phyloP scores from a whole-genome alignment of 352 stramenopile species.

The Phytophthora tubulina region DNA sequence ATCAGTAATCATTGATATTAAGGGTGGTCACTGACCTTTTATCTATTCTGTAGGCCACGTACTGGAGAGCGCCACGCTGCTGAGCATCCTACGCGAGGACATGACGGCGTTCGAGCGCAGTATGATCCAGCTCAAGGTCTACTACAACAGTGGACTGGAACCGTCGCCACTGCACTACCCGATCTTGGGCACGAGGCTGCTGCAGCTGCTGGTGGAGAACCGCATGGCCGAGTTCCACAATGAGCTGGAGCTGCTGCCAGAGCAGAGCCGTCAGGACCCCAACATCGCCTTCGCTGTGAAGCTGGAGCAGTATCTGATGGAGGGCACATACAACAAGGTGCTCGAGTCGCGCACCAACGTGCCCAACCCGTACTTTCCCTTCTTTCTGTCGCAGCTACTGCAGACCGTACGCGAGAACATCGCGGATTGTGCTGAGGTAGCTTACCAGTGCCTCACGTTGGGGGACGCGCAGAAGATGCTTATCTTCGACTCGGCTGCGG shows the following conservation, averaged over 20 bases:
- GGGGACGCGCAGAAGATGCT: conserved; percentile 93
- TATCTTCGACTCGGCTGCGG: conserved; percentile 88
- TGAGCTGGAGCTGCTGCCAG: conserved; percentile 90
- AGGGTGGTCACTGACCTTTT: neutral
- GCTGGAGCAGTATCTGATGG: conserved; percentile 94
- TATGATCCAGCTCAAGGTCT: conserved; percentile 92
- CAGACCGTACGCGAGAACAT: conserved; percentile 96
- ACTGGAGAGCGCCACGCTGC: conserved; percentile 89
- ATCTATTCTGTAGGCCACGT: conserved; percentile 64
- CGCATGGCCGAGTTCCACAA: conserved; percentile 95
- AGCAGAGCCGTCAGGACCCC: conserved; percentile 79
- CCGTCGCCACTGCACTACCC: conserved; percentile 85
- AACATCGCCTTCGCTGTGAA: conserved; percentile 92
- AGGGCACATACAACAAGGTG: conserved; percentile 94
- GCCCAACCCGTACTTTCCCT: conserved; percentile 93
- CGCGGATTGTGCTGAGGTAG: conserved; percentile 95
- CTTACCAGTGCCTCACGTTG: conserved; percentile 92
- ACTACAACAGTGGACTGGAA: conserved; percentile 66
- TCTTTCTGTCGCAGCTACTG: conserved; percentile 94
- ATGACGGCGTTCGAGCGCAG: conserved; percentile 88
- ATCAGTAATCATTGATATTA: neutral
- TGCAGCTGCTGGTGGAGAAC: conserved; percentile 93
- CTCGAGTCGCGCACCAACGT: conserved; percentile 89
- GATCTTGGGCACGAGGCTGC: conserved; percentile 90
- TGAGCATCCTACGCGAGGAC: conserved; percentile 89